phyloP scores from a whole-genome alignment of 768 basidiomycete genomes.

The Agaricus subrufescens region DNA sequence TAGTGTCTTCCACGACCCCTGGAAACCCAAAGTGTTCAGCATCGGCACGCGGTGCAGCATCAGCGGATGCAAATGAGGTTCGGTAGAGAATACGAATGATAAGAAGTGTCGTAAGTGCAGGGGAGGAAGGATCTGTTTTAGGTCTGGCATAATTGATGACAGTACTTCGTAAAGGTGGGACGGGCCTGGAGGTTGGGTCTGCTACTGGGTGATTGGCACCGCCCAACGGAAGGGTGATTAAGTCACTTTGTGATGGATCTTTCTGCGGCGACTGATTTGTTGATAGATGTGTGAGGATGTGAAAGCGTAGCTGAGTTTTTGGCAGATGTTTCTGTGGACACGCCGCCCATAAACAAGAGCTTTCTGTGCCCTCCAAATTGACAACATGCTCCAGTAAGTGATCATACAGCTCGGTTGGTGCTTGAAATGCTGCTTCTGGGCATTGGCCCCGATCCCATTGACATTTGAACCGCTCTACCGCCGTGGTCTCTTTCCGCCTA shows the following conservation, averaged over 20 bases:
- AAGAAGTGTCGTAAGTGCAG: conserved; percentile 75
- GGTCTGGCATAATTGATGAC: conserved; percentile 57
- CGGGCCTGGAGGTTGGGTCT: conserved; percentile 61
- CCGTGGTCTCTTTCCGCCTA: conserved; percentile 52
- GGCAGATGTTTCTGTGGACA: conserved; percentile 48
- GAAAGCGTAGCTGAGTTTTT: conserved; percentile 52
- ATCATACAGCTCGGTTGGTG: conserved; percentile 65
- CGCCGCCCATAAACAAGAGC: conserved; percentile 63
- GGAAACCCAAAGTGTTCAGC: conserved; percentile 91
- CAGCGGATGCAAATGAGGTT: conserved; percentile 68
- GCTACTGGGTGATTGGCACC: conserved; percentile 51
- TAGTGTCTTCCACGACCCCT: conserved; percentile 72
- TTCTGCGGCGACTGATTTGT: conserved; percentile 48
- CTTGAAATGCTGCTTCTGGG: conserved; percentile 36
- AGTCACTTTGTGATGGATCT: conserved; percentile 70
- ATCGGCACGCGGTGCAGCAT: conserved; percentile 64
- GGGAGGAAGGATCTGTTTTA: conserved; percentile 60
- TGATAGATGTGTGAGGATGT: conserved; percentile 76
- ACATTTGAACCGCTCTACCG: conserved; percentile 67
- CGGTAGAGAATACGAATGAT: conserved; percentile 83
- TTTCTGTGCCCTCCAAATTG: conserved; percentile 36
- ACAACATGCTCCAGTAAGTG: conserved; percentile 61
- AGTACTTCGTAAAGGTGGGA: conserved; percentile 67
- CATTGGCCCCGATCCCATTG: conserved; percentile 70
- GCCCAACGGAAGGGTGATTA: conserved; percentile 59